Evolutionary conservation across 441 rosid genomes (phyloP).

Genomic region (Erodium texanum): DNA sequence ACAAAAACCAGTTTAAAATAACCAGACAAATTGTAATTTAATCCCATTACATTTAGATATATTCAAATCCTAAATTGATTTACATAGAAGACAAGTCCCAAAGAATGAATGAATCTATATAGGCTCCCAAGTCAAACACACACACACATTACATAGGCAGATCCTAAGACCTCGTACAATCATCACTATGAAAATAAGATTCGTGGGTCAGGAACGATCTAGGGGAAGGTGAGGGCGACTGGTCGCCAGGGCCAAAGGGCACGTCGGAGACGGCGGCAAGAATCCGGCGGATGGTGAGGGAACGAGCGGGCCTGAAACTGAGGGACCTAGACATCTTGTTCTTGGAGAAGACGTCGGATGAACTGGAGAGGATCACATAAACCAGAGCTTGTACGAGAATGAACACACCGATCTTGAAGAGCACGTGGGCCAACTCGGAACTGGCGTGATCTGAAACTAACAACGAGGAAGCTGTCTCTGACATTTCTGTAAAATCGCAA

Average conservation of each 20-base stretch:
- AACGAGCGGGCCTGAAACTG: constrained; percentile 37
- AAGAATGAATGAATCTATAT: background rate
- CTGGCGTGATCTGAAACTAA: too few relatives aligned
- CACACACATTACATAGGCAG: background rate
- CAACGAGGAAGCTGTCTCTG: constrained; percentile 6
- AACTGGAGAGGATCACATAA: constrained; percentile 45
- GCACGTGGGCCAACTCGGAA: constrained; percentile 8
- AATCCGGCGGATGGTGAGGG: constrained; percentile 36
- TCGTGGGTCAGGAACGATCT: background rate
- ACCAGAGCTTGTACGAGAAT: constrained; percentile 41
- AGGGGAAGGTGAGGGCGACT: background rate
- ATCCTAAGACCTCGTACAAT: background rate
- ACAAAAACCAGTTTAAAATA: too few relatives aligned
- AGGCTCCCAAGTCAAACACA: background rate
- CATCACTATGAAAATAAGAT: background rate
- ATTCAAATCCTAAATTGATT: background rate
- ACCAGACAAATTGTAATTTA: too few relatives aligned
- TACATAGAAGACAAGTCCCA: too few relatives aligned
- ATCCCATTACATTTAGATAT: background rate
- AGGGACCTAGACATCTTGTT: constrained; percentile 16
- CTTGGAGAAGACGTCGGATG: constrained; percentile 47
- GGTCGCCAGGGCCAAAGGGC: constrained; percentile 24
- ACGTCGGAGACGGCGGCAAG: constrained; percentile 37
- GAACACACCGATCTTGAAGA: constrained; percentile 37
- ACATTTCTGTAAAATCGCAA: background rate